Percentiles rank a stretch among this genome's conserved stretches.
Evolutionary conservation across 73 alveolate genomes (phyloP).

Genomic region (Uronychia setigera): DNA sequence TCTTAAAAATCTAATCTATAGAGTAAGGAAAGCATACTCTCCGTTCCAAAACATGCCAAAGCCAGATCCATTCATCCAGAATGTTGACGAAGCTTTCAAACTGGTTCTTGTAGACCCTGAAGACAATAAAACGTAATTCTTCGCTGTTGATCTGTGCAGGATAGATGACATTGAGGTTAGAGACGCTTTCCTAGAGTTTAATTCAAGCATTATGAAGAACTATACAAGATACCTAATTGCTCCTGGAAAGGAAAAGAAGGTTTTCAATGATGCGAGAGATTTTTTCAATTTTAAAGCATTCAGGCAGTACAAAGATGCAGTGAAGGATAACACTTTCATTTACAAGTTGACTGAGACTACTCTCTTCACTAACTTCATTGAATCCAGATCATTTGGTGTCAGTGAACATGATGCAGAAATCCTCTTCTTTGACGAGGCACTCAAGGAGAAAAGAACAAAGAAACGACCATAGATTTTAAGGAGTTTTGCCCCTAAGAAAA

Average conservation of each 20-base stretch:
- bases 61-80: constrained; percentile 31
- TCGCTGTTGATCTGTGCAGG: not conserved
- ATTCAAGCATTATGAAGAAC: constrained; percentile 48
- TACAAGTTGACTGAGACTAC: constrained; percentile 72
- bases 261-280: constrained; percentile 67
- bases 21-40: constrained; percentile 33
- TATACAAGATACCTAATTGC: constrained; percentile 62
- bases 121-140: not conserved
- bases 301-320: constrained; percentile 49
- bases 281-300: constrained; percentile 64
- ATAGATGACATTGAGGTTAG: constrained; percentile 61
- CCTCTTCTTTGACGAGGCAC: constrained; percentile 60
- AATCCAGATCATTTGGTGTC: constrained; percentile 59
- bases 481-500: constrained; percentile 55
- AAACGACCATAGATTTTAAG: constrained; percentile 54
- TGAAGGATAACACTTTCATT: constrained; percentile 51
- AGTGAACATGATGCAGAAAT: constrained; percentile 61
- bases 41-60: not conserved
- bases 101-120: constrained; percentile 17
- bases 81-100: constrained; percentile 59
- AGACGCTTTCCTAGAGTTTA: constrained; percentile 75
- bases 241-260: constrained; percentile 61
- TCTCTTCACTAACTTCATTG: constrained; percentile 71
- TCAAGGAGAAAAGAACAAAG: constrained; percentile 60
- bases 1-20: constrained; percentile 22